Percentiles rank a stretch among this genome's conserved stretches.
These are phyloP conservation scores for Teunomyces cretensis DNA, from an alignment of 805 yeast genomes.

Conservation along the genomic window DNA sequence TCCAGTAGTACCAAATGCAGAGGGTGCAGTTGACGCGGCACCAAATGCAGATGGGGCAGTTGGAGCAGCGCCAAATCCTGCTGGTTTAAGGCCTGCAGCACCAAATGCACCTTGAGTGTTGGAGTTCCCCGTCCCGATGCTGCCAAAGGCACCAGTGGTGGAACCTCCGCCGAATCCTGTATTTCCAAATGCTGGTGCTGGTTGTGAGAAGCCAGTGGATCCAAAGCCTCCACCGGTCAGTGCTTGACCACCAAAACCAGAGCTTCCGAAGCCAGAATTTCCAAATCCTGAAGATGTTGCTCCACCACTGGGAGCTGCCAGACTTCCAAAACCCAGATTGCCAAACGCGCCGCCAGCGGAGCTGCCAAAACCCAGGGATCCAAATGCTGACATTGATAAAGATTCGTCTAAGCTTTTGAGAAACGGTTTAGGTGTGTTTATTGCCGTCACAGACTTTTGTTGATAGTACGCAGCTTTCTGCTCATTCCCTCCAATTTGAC, in stretches of 20 bases:
- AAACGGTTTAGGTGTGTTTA: background rate
- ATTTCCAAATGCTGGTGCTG: slow-evolving; percentile 7
- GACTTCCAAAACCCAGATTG: slow-evolving; percentile 8
- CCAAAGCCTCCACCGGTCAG: slow-evolving; percentile 1
- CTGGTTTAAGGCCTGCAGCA: background rate
- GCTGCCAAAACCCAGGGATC: slow-evolving; percentile 8
- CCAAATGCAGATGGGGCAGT: slow-evolving; percentile 7
- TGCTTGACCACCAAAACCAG: slow-evolving; percentile 17
- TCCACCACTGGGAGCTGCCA: background rate
- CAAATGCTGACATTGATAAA: slow-evolving; percentile 11
- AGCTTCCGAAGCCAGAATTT: slow-evolving; percentile 21
- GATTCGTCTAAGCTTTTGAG: background rate
- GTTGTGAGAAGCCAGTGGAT: background rate
- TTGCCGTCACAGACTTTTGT: background rate
- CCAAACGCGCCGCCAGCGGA: slow-evolving; percentile 12
- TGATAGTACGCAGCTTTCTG: background rate
- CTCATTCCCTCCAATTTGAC: background rate
- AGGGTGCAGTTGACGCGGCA: background rate
- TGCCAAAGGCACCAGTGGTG: slow-evolving; percentile 6
- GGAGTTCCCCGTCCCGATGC: background rate
- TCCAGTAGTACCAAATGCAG: slow-evolving; percentile 7
- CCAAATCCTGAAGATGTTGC: slow-evolving; percentile 8
- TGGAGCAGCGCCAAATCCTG: slow-evolving; percentile 8
- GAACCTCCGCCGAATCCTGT: slow-evolving; percentile 10
- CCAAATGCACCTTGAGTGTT: background rate